Evolutionary conservation across 2,329 filamentous ascomycete species (phyloP).

Genomic region (Exophiala spinifera): DNA sequence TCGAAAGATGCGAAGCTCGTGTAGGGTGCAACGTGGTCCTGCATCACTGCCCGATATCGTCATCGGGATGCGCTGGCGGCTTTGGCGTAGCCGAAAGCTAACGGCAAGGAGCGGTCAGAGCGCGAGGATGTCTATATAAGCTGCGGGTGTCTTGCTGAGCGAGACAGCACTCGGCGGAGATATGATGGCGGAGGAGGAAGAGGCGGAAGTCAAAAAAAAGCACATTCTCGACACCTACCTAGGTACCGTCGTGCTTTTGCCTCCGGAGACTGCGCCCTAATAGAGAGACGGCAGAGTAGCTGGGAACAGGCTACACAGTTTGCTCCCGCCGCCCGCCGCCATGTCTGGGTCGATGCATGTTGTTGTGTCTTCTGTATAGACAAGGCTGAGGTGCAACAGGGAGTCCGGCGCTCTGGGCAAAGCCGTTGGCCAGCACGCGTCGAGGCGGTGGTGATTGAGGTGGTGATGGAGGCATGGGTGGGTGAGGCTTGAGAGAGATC

Average conservation of each 20-base stretch:
- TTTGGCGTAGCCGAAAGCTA: conserved; percentile 13
- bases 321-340: background rate
- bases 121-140: conserved; percentile 18
- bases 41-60: conserved; percentile 23
- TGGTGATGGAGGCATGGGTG: conserved; percentile 10
- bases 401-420: conserved; percentile 12
- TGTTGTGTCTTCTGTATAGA: conserved; percentile 11
- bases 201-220: background rate
- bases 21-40: conserved; percentile 26
- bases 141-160: background rate
- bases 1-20: conserved; percentile 7
- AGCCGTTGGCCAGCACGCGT: conserved; percentile 15
- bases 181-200: background rate
- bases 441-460: conserved; percentile 25
- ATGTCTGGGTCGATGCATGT: background rate
- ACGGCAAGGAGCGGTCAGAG: conserved; percentile 23
- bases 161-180: background rate
- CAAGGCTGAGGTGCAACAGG: conserved; percentile 18
- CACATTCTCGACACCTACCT: background rate
- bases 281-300: background rate
- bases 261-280: background rate
- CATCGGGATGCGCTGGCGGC: conserved; percentile 24
- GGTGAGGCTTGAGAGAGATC: conserved; percentile 8
- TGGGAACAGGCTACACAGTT: background rate
- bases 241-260: background rate